Evolutionary conservation across 257 asterid genomes (phyloP).

Genomic region (Euphrasia confusa): DNA sequence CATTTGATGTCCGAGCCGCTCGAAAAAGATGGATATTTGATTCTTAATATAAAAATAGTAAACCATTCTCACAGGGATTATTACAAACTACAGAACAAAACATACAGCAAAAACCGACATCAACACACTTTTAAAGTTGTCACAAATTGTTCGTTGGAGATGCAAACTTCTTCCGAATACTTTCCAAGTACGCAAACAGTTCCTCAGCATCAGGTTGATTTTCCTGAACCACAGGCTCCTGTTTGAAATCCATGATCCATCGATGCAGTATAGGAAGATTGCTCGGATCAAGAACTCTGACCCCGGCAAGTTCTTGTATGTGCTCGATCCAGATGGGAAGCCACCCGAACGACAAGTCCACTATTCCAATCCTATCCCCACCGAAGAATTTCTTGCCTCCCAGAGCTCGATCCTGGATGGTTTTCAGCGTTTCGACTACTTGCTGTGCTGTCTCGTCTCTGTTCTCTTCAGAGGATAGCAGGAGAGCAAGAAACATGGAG

Average conservation of each 20-base stretch:
- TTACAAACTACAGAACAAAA: no score
- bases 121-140: neutral
- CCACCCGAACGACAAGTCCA: slow-evolving; percentile 41
- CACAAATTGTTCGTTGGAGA: slow-evolving; percentile 4
- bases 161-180: slow-evolving; percentile 16
- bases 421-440: slow-evolving; percentile 26
- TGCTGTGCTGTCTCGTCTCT: slow-evolving; percentile 23
- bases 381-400: slow-evolving; percentile 45
- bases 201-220: slow-evolving; percentile 24
- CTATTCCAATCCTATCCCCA: slow-evolving; percentile 32
- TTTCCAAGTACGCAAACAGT: slow-evolving; percentile 24
- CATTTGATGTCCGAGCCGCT: no score
- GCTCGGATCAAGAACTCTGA: slow-evolving; percentile 24
- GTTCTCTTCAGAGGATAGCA: slow-evolving; percentile 29
- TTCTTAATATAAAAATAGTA: no score
- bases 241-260: slow-evolving; percentile 35
- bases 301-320: slow-evolving; percentile 25
- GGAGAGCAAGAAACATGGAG: slow-evolving; percentile 20
- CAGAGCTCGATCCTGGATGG: slow-evolving; percentile 36
- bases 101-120: neutral
- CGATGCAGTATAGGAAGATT: slow-evolving; percentile 33
- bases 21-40: no score
- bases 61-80: no score
- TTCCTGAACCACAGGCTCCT: slow-evolving; percentile 28
- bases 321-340: slow-evolving; percentile 22